These are phyloP conservation scores for Tylopilus intermedius DNA, from an alignment of 768 basidiomycete species.

Conservation along the genomic window DNA sequence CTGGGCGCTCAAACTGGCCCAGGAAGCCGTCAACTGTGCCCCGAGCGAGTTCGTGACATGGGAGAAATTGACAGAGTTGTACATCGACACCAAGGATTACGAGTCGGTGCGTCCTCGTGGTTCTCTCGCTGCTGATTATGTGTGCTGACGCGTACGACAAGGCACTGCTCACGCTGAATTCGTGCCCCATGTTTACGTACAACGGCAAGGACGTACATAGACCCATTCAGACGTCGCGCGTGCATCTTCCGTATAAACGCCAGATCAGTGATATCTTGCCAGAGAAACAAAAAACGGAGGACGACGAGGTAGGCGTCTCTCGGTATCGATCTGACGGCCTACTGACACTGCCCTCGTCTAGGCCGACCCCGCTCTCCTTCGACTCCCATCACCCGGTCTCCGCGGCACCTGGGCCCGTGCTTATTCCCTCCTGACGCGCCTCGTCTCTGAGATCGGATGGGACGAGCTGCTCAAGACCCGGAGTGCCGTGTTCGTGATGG, in stretches of 20 bases:
- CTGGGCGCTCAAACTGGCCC: conserved; percentile 89
- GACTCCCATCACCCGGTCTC: conserved; percentile 91
- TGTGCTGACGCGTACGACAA: conserved; percentile 8
- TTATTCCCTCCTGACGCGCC: conserved; percentile 81
- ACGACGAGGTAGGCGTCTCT: conserved; percentile 60
- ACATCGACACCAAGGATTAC: conserved; percentile 84
- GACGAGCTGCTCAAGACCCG: conserved; percentile 95
- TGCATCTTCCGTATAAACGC: conserved; percentile 82
- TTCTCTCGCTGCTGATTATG: not conserved
- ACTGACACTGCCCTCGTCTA: conserved; percentile 22
- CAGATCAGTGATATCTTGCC: conserved; percentile 89
- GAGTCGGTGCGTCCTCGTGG: conserved; percentile 46
- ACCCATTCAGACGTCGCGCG: conserved; percentile 68
- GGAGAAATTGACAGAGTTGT: conserved; percentile 95
- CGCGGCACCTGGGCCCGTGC: conserved; percentile 96
- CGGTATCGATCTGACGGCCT: not conserved
- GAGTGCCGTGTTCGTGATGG: conserved; percentile 97
- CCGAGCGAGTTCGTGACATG: conserved; percentile 99
- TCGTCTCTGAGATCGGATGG: conserved; percentile 96
- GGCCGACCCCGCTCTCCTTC: conserved; percentile 90
- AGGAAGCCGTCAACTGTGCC: conserved; percentile 95
- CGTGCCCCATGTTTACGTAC: conserved; percentile 99
- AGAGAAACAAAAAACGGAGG: conserved; percentile 72
- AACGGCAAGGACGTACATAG: conserved; percentile 94
- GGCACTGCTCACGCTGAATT: conserved; percentile 90